Evolutionary conservation across 768 basidiomycete genomes (phyloP), one percentile per base, ranked within the genome.

Genomic region (Amanita pallidorosea): DNA sequence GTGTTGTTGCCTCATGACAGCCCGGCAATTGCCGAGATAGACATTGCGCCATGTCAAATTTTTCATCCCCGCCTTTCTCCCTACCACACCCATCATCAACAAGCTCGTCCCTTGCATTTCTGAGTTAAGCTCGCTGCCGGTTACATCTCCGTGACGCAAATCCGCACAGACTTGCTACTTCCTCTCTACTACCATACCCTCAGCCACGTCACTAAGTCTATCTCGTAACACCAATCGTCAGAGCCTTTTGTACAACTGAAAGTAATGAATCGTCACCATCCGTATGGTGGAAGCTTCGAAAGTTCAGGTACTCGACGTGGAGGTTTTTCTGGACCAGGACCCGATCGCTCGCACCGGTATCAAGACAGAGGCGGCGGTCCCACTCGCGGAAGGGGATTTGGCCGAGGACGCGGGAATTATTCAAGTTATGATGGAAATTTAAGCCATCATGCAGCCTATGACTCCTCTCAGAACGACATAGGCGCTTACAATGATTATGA

Each of bases 241-340:
- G 36, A 51, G 54, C 47, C 59, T 46, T 57, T 60, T 50, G 27
- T 54, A 54, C 54, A 58, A 55, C 60, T 49, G 36, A 63, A 63
- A 63, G 61, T 58, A 53, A 91, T 92, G 88, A 88, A 89, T 69
- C 86, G 88, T 62, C 88, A 90, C 69, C 87, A 91, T 77, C 89
- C 89, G 22, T 92, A 92, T 69, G 78, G 79, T 58, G 75, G 74
- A 56, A 69, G 70, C 61, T 83, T 79, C 73, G 87, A 87, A 54
- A 62, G 54, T 57, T 57, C 61, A 44, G 53, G 33, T 22, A 66
- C 70, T 42, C 74, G 80, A 60, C 79, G 86, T 63, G 84, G 84
- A 44, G 84, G 81, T 52, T 72, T 80, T 37, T 68, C 74, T 55
- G 80, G 79, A 60, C 79, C 80, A 57, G 85, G 85, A 52, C 81